Evolutionary conservation across 805 yeast species (phyloP).

Genomic region (Monosporozyma aerobia): DNA sequence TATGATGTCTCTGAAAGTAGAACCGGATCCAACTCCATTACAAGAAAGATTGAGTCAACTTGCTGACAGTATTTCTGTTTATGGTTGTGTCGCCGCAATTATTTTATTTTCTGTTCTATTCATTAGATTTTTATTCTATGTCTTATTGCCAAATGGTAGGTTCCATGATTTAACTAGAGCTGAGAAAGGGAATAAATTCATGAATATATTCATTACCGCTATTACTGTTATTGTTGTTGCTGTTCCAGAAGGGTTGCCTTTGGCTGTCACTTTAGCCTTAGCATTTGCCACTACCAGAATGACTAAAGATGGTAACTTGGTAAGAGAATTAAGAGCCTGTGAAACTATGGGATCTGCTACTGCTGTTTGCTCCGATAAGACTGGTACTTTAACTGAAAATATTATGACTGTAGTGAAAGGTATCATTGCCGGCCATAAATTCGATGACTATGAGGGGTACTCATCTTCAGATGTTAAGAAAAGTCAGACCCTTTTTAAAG

Average conservation of each 20-base stretch:
- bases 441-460: slow-evolving; percentile 34
- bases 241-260: slow-evolving; percentile 97
- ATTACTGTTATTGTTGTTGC: slow-evolving; percentile 94
- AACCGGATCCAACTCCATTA: slow-evolving; percentile 79
- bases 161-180: slow-evolving; percentile 44
- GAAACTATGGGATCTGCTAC: slow-evolving; percentile 99
- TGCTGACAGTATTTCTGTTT: slow-evolving; percentile 92
- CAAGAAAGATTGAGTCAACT: slow-evolving; percentile 71
- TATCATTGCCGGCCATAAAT: slow-evolving; percentile 47
- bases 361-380: slow-evolving; percentile 92
- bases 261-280: slow-evolving; percentile 91
- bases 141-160: slow-evolving; percentile 37
- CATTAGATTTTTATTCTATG: slow-evolving; percentile 56
- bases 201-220: slow-evolving; percentile 82
- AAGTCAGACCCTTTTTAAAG: slow-evolving; percentile 3
- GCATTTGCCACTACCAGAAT: slow-evolving; percentile 98
- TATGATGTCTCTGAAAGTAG: slow-evolving; percentile 67
- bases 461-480: background rate
- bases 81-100: slow-evolving; percentile 79
- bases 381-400: slow-evolving; percentile 94
- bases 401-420: slow-evolving; percentile 85
- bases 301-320: slow-evolving; percentile 94
- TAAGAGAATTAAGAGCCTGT: slow-evolving; percentile 87
- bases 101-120: slow-evolving; percentile 74
- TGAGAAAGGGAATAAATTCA: slow-evolving; percentile 72